Base-by-base conservation (phyloP, 805 yeast genomes). In the Ogataea corticis region DNA sequence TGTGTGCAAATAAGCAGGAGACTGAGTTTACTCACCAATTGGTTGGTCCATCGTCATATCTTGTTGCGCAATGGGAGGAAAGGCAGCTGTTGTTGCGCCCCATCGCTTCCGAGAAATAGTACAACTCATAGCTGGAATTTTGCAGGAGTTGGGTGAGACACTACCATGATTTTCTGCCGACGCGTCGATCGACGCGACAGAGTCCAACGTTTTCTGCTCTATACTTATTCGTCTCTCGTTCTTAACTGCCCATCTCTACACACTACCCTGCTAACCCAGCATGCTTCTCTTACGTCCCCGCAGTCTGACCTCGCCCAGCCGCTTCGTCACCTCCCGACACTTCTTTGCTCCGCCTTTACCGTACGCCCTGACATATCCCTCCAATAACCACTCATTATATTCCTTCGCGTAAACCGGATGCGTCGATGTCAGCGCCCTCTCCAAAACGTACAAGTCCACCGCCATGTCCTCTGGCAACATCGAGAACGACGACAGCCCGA, bases 201-300 rank as follows among this genome's bases (percentile, higher is more conserved):
- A n/a, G n/a, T n/a, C n/a, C n/a, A n/a, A n/a, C n/a, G n/a, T n/a
- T n/a, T n/a, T n/a, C n/a, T n/a, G n/a, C n/a, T n/a, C n/a, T n/a
- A n/a, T n/a, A n/a, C n/a, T n/a, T n/a, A n/a, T n/a, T n/a, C 28
- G 28, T 25, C 28, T 25, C 28, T 11, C 28, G n/a, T n/a, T n/a
- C n/a, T n/a, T n/a, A n/a, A n/a, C n/a, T n/a, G n/a, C n/a, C n/a
- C n/a, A n/a, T n/a, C n/a, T n/a, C n/a, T 23, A 25, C 32, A 15
- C 18, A 31, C 4, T n/a, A 31, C 18, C 10, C 4, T n/a, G 14
- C 19, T 33, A 61, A 7, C 99, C 99, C 38, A 91, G 68, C 96
- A 92, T 88, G 47, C 96, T 85, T 66, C 99, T 79, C 76, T 94
- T 94, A 55, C 99, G 76, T 1, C 99, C 99, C 61, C 99, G 80